phyloP scores from a whole-genome alignment of 768 basidiomycete species.

The Kwoniella shandongensis region DNA sequence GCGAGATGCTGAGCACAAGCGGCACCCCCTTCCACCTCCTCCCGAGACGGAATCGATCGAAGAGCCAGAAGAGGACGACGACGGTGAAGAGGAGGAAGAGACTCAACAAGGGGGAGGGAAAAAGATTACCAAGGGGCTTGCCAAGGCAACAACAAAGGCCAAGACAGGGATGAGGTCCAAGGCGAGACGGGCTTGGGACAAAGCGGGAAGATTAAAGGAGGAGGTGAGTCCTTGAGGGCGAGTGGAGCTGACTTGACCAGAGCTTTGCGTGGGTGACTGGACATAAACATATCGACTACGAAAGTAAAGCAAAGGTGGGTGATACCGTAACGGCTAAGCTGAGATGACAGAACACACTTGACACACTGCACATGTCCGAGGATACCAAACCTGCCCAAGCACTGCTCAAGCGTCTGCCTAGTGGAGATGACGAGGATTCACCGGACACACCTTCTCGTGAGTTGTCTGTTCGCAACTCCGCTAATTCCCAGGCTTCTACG shows the following conservation, averaged over 20 bases:
- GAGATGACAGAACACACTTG: slow-evolving; percentile 11
- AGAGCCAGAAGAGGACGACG: neutral
- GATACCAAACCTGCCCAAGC: slow-evolving; percentile 12
- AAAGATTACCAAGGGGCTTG: slow-evolving; percentile 7
- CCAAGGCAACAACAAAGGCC: slow-evolving; percentile 3
- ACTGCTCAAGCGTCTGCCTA: slow-evolving; percentile 17
- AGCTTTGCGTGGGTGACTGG: slow-evolving; percentile 27
- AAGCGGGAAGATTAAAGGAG: slow-evolving; percentile 24
- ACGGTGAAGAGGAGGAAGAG: slow-evolving; percentile 7
- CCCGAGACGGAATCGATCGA: slow-evolving; percentile 19
- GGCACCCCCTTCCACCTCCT: slow-evolving; percentile 56
- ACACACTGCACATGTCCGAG: slow-evolving; percentile 19
- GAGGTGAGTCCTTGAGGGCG: slow-evolving; percentile 21
- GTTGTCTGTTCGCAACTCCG: neutral
- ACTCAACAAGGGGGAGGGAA: neutral
- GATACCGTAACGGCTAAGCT: neutral
- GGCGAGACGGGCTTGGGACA: slow-evolving; percentile 21
- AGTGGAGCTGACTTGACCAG: slow-evolving; percentile 7
- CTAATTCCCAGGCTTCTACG: slow-evolving; percentile 27
- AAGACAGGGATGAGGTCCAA: slow-evolving; percentile 14
- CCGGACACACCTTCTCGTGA: slow-evolving; percentile 23
- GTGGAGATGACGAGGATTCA: slow-evolving; percentile 9
- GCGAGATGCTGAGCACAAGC: slow-evolving; percentile 55
- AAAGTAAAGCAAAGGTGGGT: slow-evolving; percentile 23
- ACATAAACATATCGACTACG: slow-evolving; percentile 18